Evolutionary conservation across 2,329 filamentous ascomycete genomes (phyloP), one percentile per base, ranked within the genome.

Genomic region (Fusarium sp.): DNA sequence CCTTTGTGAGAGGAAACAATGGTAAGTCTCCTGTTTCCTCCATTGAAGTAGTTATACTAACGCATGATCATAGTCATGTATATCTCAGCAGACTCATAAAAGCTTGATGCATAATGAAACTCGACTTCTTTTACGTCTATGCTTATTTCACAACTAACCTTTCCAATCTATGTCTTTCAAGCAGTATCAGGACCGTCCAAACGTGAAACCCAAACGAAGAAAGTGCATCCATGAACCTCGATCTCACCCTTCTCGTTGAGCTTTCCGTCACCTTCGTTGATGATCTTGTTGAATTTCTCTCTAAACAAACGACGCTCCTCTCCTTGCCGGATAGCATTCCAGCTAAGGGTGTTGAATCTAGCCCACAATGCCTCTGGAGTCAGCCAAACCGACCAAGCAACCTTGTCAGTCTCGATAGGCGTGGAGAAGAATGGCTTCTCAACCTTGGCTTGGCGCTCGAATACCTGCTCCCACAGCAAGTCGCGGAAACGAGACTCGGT

Each of bases 1-100:
- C 95, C 7, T 98, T 98, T 78, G 92, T 98, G 58, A 88, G 95
- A 78, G 95, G 95, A 72, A 98, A 98, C 82, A 98, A 98, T 76
- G 95, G 95, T 96, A 72, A 75, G 81, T 57, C n/a, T 56, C 36
- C 11, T 21, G n/a, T 11, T 19, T 12, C 17, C 23, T 14, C 45
- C 26, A 26, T 14, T 6, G 4, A 11, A 7, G 15, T 28, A 9
- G 7, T 12, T n/a, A 20, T 30, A 47, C 69, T 74, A 51, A 75
- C 55, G 1, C 28, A 44, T 7, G 5, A 20, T 38, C 7, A 21
- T 34, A 91, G 88, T 91, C 60, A 91, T 90, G 88, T 91, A 91
- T 72, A 91, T 91, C 68, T 89, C 88, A 24, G 88, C 88, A 62
- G 88, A 90, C 73, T 86, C 79, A 79, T 81, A 66, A 77, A 52